Evolutionary conservation across 768 basidiomycete genomes (phyloP), one percentile per base, ranked within the genome.

Genomic region (Lanmaoa pseudosensibilis): DNA sequence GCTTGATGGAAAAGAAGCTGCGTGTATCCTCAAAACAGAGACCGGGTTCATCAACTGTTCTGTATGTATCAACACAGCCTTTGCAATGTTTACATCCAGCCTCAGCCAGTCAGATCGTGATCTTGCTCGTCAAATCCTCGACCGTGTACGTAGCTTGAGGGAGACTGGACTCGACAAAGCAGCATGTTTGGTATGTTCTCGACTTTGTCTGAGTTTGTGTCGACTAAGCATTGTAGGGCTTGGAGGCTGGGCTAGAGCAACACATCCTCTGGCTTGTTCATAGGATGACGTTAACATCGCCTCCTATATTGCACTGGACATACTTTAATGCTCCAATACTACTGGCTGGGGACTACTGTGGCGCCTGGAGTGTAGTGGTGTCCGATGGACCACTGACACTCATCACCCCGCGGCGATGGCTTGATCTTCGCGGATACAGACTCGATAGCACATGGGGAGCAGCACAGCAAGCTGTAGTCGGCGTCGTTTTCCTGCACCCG

Each of bases 341-440:
- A 37, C 83, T 91, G 16, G 80, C 83, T 3, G 78, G 83, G 0
- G 73, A 75, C 19, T 78, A 80, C 60, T 65, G 82, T 46, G 69
- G 68, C 43, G 60, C 75, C 23, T 90, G 87, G 88, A 79, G 81
- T 2, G 83, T 88, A 37, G 65, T 73, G 12, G 72, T 82, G 33
- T 81, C 78, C n/a, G 72, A 78, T 46, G 59, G 67, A 69, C 46
- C 82, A 73, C 9, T 66, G 77, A 73, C 68, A 45, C 73, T 81
- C 60, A 59, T 84, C 16, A 79, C 84, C 51, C 90, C 91, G 40
- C 79, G 90, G 34, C 83, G 90, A 18, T 92, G 90, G 91, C 71
- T 90, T 39, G 87, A 90, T 66, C 80, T 90, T 52, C 74, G 75
- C n/a, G 91, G 91, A 4, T 62, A 63, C 16, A 83, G 76, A 62